Evolutionary conservation across 495 filamentous ascomycete genomes (phyloP), one percentile per base, ranked within the genome.

Genomic region (Penicillium flavigenum): DNA sequence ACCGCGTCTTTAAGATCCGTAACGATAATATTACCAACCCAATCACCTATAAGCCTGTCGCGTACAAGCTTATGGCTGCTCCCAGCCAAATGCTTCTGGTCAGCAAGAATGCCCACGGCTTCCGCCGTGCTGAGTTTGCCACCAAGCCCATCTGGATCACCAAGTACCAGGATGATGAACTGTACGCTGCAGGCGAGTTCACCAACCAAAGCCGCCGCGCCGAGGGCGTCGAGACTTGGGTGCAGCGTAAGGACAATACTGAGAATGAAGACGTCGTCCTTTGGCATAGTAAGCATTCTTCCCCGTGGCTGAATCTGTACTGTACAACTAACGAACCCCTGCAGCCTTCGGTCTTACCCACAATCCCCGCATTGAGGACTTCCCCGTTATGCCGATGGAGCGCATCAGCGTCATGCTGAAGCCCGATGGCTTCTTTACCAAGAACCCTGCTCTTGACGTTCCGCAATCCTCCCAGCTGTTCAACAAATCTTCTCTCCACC

Each of bases 91-190:
- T 88, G 62, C 83, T 96, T 56, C 78, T 96, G 16, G 85, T 90
- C 9, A 83, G 89, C 63, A 76, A 75, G 24, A 79, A 85, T 12
- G 83, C 80, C 60, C 86, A 84, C 69, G 84, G 95, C 63, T 80
- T 83, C 62, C 82, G 81, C 55, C 82, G 92, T 12, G 89, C 90
- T 16, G 90, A 93, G 71, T 96, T 92, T 62, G 88, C 88, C 0
- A 89, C 88, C 63, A 86, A 86, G 59, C 87, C 88, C 51, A 79
- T 96, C 47, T 96, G 92, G 76, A 84, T 93, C 5, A 92, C 90
- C 1, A 82, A 81, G 20, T 88, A 95, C 68, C 78, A 75, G 41
- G 91, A 95, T 54, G 84, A 79, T 7, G 92, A 96, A 69, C 72
- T 95, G 4, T 96, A 84, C 65, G 85, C 92, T 0, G 91, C 86